Evolutionary conservation across 768 basidiomycete genomes (phyloP), one percentile per base, ranked within the genome.

Genomic region (Pleurotus sapidus): DNA sequence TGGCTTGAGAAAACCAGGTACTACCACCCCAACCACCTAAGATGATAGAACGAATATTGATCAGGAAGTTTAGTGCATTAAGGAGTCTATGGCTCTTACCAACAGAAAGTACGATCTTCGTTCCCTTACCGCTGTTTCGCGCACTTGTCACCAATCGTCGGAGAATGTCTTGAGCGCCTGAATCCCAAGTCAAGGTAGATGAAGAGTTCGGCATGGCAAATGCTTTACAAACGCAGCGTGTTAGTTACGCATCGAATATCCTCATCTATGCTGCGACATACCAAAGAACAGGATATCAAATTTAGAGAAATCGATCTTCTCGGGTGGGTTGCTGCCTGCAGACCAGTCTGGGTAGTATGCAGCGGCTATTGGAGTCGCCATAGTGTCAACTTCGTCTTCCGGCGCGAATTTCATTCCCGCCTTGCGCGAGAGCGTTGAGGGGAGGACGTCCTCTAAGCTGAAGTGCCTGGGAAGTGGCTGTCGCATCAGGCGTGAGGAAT

Each of bases 1-100:
- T 76, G 2, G 86, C 79, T 56, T 83, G 74, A 38, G 86, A 88
- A 68, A 84, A 92, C 67, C 79, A 87, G 45, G 75, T 67, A 59
- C 80, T 78, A 45, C 88, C 89, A n/a, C 80, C 82, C 90, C 89
- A 91, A 2, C 89, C 89, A 63, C 82, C 80, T 54, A 8, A 80
- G 73, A 71, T 20, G 63, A 14, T 27, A 17, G n/a, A 46, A 61
- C 15, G 1, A 23, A 20, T 37, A 51, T 11, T 4, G 23, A 49
- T 11, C 2, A 9, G 25, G 9, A 48, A 2, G 39, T 17, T 46
- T 63, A 17, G 40, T 17, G 11, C 0, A 11, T 34, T 3, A 34
- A 9, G 9, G 3, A 34, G 20, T 20, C 20, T 20, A 20, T 20
- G 20, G 20, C 20, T 68, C 64, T 67, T 73, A 73, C 88, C 88